Evolutionary conservation across 768 basidiomycete genomes (phyloP).

Genomic region (Glaciozyma martinii): DNA sequence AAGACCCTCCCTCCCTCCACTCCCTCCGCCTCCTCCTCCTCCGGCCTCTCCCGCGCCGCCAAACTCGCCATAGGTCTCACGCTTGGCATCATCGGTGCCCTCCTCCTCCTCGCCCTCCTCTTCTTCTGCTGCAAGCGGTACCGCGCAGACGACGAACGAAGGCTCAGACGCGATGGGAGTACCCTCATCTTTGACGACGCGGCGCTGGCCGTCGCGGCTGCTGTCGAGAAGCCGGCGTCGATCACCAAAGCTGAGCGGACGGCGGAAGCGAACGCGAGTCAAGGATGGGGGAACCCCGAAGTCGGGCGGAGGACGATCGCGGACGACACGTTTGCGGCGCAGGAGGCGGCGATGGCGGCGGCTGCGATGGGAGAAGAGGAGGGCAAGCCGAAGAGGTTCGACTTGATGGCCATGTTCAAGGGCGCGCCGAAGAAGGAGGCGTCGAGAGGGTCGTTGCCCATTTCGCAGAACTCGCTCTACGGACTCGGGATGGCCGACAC

Average conservation of each 20-base stretch:
- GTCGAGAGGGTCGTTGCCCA: constrained; percentile 8
- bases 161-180: constrained; percentile 4
- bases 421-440: background rate
- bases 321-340: constrained; percentile 3
- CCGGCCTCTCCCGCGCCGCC: constrained; percentile 13
- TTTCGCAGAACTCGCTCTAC: constrained; percentile 11
- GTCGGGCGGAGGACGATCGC: too few species aligned
- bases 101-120: constrained; percentile 38
- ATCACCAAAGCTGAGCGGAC: background rate
- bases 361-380: background rate
- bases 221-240: background rate
- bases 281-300: too few species aligned
- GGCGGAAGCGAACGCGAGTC: constrained; percentile 8
- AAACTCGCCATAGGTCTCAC: constrained; percentile 36
- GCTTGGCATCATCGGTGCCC: constrained; percentile 39
- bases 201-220: constrained; percentile 8
- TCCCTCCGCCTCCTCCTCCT: constrained; percentile 4
- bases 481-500: constrained; percentile 20
- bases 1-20: background rate
- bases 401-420: constrained; percentile 24
- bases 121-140: constrained; percentile 35
- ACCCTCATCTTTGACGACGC: constrained; percentile 1
- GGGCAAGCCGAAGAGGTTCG: constrained; percentile 21
- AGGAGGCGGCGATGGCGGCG: constrained; percentile 1
- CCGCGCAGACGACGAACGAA: constrained; percentile 22